A percentile compares a stretch with the other conserved stretches of the same genome.
phyloP scores from a whole-genome alignment of 78 protist species.

The slime mould (Dictyostelium discoideum) region DNA sequence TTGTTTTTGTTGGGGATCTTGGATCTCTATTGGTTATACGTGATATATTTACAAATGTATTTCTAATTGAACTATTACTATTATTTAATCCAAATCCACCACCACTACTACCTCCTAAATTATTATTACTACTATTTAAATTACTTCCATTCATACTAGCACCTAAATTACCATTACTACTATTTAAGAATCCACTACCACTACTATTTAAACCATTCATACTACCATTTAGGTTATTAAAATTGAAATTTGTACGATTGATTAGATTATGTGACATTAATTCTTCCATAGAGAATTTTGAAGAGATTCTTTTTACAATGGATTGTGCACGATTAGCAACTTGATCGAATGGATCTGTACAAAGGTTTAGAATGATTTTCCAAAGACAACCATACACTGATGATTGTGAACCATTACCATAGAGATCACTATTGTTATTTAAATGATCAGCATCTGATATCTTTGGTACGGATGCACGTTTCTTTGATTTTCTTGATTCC shows the following conservation, averaged over 20 bases:
- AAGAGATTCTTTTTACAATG: slow-evolving; percentile 40
- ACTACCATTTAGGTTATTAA: not conserved
- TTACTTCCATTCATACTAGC: not conserved
- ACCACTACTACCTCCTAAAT: not conserved
- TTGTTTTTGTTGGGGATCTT: slow-evolving; percentile 59
- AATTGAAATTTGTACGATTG: not conserved
- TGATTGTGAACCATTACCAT: slow-evolving; percentile 21
- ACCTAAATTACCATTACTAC: slow-evolving; percentile 6
- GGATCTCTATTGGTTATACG: slow-evolving; percentile 68
- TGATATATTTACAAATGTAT: slow-evolving; percentile 72
- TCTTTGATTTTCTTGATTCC: slow-evolving; percentile 41
- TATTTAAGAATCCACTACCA: not conserved
- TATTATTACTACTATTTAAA: not conserved
- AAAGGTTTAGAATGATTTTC: slow-evolving; percentile 78
- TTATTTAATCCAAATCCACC: not conserved
- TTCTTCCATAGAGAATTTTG: slow-evolving; percentile 43
- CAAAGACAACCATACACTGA: slow-evolving; percentile 72
- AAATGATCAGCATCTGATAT: not conserved
- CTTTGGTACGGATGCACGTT: not conserved
- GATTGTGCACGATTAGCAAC: slow-evolving; percentile 60
- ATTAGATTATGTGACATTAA: slow-evolving; percentile 8
- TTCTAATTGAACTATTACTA: slow-evolving; percentile 23
- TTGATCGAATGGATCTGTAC: slow-evolving; percentile 66
- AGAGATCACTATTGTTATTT: not conserved
- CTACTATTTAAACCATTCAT: not conserved